phyloP scores from a whole-genome alignment of 305 asterid genomes.

The Fraxinus dipetala region DNA sequence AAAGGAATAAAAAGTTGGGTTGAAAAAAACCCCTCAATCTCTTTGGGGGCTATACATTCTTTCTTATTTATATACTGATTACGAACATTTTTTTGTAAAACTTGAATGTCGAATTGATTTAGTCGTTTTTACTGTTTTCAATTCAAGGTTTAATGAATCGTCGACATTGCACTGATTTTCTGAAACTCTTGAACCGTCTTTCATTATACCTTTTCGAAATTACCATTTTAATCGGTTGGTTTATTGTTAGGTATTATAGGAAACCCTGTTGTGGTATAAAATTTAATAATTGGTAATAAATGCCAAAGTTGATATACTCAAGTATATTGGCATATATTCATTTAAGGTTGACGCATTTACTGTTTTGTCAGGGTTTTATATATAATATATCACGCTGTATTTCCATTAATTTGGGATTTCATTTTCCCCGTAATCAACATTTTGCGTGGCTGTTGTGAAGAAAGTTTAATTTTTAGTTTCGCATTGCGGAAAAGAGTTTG shows the following conservation, averaged over 20 bases:
- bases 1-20: background rate
- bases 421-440: conserved; percentile 10
- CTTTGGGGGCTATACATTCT: conserved; percentile 10
- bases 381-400: background rate
- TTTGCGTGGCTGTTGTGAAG: conserved; percentile 18
- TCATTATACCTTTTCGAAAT: background rate
- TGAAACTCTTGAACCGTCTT: conserved; percentile 8
- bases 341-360: conserved; percentile 18
- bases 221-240: background rate
- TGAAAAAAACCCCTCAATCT: conserved; percentile 18
- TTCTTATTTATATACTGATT: background rate
- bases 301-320: conserved; percentile 2
- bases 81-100: background rate
- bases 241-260: background rate
- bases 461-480: conserved; percentile 12
- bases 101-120: background rate
- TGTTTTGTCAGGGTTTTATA: conserved; percentile 22
- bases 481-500: background rate
- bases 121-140: background rate
- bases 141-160: conserved; percentile 15
- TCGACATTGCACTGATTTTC: conserved; percentile 29
- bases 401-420: conserved; percentile 18
- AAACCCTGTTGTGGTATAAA: conserved; percentile 10
- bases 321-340: conserved; percentile 9
- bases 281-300: conserved; percentile 17